Evolutionary conservation across 1,284 basidiomycete genomes (phyloP), one percentile per base, ranked within the genome.

Genomic region (Pisolithus thermaeus): DNA sequence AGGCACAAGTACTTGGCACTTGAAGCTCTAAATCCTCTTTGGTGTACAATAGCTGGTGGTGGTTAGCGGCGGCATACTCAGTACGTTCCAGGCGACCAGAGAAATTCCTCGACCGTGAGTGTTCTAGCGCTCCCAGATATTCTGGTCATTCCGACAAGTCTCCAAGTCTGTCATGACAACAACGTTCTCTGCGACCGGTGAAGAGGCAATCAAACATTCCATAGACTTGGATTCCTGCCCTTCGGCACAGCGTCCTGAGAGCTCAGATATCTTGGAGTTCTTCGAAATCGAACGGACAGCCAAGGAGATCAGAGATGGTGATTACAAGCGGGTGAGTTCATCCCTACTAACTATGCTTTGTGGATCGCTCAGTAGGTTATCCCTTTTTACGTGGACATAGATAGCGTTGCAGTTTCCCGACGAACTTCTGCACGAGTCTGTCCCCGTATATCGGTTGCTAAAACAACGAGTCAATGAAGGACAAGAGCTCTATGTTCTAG

Each of bases 391-490:
- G 23, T 43, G 6, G 28, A 35, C 12, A 0, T 53, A 93, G 90
- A 82, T 93, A 49, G 93, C 92, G 0, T 78, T 99, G 9, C 96
- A 99, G 67, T 98, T 99, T 59, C 95, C 97, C 0, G 96, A 99
- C 65, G 92, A 97, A 68, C 81, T 97, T 8, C 72, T 99, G 5
- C 80, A 83, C 20, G 86, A 92, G 56, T 92, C 93, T 0, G 92
- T 97, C 2, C 85, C 87, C 1, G 84, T 98, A n/a, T 97, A 86
- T 63, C 78, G 81, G 41, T 70, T 73, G 2, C 75, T 99, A 28
- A 88, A 86, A 63, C 64, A 63, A 4, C 66, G 66, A 49, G 70
- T 90, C 18, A 74, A 76, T 20, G 57, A 61, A 14, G 73, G 65
- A 18, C 72, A 72, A 52, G 84, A 95, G 59, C 74, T 93, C 25